Base-by-base conservation (phyloP, 345 rosid species). In the Pugionium dolabratum region DNA sequence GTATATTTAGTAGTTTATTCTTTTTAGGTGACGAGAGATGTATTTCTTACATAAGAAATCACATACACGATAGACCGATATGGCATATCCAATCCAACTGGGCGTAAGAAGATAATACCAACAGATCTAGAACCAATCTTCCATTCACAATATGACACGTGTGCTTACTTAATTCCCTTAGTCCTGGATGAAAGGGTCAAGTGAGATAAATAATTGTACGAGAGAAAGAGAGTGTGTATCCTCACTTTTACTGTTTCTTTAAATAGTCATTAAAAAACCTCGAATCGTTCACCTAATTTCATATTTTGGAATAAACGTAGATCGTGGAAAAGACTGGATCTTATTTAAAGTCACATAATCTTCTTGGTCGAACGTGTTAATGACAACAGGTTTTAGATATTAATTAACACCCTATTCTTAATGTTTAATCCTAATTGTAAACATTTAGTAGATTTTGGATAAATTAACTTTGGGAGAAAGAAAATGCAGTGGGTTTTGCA, bases 21-120 rank as follows among this genome's bases (percentile, higher is more conserved):
- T 18, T 18, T 18, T 18, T 18, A 18, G 18, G 18, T 18, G 18
- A 18, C 18, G 18, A 18, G 7, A 26, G 7, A 39, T 37, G 33
- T 34, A 9, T 26, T 47, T 47, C 44, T 34, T 61, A 26, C 6
- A 26, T 26, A 62, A 35, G 18, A 18, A 62, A 45, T 6, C 35
- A 36, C 27, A 27, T 4, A 9, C 45, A 47, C 45, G 25, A 44
- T 42, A 53, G 53, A 32, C 42, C 33, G 61, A 65, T 54, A 33
- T 43, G 52, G 61, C 53, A 53, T 65, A 66, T 66, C 61, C 61
- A 26, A 9, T 53, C 43, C 18, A 18, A 18, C 18, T 18, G 18
- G 18, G 18, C 18, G 18, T 18, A 18, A 18, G 18, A 18, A 61
- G 61, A 66, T 66, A 66, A 27, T 43, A 35, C 34, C 34, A 27